phyloP scores from a whole-genome alignment of 192 early-diverging fungal genomes.

The Rhizophlyctis rosea region DNA sequence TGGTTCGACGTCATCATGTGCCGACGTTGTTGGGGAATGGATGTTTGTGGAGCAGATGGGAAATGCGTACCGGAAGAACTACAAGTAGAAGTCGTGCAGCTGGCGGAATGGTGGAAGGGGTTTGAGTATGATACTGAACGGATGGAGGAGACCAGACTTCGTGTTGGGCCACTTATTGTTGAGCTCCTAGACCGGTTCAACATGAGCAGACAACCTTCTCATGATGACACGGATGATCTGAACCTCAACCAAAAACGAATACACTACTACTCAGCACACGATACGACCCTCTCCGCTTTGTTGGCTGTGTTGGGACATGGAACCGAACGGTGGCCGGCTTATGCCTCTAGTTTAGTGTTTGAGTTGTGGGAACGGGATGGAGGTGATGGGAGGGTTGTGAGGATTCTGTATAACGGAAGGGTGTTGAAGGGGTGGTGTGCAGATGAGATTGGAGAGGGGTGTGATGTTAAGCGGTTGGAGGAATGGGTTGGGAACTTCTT shows the following conservation, averaged over 20 bases:
- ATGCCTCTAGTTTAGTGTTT: conserved; percentile 5
- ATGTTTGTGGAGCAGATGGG: too few relatives aligned
- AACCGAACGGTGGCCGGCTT: conserved; percentile 1
- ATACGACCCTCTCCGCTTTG: conserved; percentile 9
- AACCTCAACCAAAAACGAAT: too few relatives aligned
- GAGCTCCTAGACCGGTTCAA: too few relatives aligned
- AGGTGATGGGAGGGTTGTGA: neutral
- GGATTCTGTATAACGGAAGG: conserved; percentile 7
- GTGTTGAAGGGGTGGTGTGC: neutral
- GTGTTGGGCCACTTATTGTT: conserved; percentile 7
- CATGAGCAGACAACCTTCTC: too few relatives aligned
- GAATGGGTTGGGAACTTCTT: neutral
- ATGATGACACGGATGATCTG: neutral
- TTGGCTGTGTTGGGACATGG: neutral
- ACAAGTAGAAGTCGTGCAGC: neutral
- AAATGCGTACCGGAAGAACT: neutral
- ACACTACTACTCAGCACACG: conserved; percentile 12
- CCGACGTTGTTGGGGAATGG: conserved; percentile 11
- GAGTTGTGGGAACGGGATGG: conserved; percentile 4
- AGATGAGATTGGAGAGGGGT: neutral
- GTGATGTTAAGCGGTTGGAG: neutral
- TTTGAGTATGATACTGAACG: conserved; percentile 5
- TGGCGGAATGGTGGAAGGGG: conserved; percentile 2
- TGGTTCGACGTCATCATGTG: conserved; percentile 11
- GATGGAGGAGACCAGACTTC: neutral